Evolutionary conservation across 768 basidiomycete species (phyloP), one percentile per base, ranked within the genome.

Genomic region (Floccularia luteovirens): DNA sequence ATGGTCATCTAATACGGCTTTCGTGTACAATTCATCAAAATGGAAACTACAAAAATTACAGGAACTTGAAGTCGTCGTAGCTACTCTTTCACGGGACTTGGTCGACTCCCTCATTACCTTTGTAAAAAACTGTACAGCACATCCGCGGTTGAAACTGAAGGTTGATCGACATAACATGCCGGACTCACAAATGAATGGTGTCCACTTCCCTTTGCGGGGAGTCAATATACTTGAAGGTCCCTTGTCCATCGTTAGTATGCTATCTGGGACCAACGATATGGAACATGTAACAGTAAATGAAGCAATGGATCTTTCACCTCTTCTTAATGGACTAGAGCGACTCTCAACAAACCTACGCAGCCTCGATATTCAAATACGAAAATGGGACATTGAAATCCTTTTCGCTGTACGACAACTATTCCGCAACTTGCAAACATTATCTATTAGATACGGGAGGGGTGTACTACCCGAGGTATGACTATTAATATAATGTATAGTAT

Each of bases 331-430:
- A 1, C 31, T 61, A 6, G 56, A 54, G 40, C 48, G 47, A 22
- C 45, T 60, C 2, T 51, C 54, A 2, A 31, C 38, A 21, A 41
- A 47, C 3, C 34, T 60, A 0, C 37, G 44, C 5, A 45, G 44
- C 4, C 35, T 62, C 13, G 53, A 58, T n/a, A 31, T 62, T 1
- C 47, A 53, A 24, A 39, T 60, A 1, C 38, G 49, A 7, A 43
- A 44, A 11, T 62, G 58, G 55, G 60, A 62, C 24, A 47, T 56
- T 1, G 60, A 62, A 43, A 41, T 60, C 5, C 43, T 60, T 7
- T 62, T 55, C 28, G 60, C 60, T 0, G 47, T 57, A 8, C 50
- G 52, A 12, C 34, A 50, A 2, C 39, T 62, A 1, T 62, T 60
- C 34, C 39, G 41, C 11, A n/a, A 31, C 24, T 20, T 51, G 6